These are phyloP conservation scores for Danielia oregonensis DNA, from an alignment of 805 yeast species.

Conservation along the genomic window DNA sequence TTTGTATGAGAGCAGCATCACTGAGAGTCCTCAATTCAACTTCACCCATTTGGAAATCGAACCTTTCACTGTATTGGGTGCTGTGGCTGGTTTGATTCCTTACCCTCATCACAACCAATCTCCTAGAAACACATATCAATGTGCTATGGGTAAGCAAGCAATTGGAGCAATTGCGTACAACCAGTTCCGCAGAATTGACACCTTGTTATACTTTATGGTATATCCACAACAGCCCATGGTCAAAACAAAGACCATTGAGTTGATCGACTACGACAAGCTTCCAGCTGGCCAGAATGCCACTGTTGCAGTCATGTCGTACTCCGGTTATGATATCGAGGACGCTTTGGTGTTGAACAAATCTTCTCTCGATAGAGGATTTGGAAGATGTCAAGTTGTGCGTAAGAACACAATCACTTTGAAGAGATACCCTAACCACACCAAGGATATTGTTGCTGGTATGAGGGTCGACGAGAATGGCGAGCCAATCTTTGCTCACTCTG, in stretches of 20 bases:
- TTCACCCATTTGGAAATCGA: conserved; percentile 94
- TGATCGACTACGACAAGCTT: conserved; percentile 89
- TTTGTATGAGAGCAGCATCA: conserved; percentile 60
- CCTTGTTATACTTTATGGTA: conserved; percentile 90
- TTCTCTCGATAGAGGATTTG: conserved; percentile 93
- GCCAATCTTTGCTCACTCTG: conserved; percentile 81
- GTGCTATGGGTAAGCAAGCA: conserved; percentile 99
- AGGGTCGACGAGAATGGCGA: conserved; percentile 76
- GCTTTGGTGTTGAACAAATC: conserved; percentile 93
- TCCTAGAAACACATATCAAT: conserved; percentile 88
- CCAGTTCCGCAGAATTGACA: conserved; percentile 93
- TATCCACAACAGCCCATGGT: conserved; percentile 99
- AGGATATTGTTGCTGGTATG: conserved; percentile 89
- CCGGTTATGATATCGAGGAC: conserved; percentile 99
- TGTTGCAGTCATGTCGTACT: conserved; percentile 98
- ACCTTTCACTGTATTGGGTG: conserved; percentile 88
- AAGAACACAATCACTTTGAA: conserved; percentile 88
- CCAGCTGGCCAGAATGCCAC: conserved; percentile 99
- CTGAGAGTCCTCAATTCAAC: conserved; percentile 43
- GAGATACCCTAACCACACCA: conserved; percentile 89
- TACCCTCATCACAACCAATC: conserved; percentile 92
- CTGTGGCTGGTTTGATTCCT: conserved; percentile 89
- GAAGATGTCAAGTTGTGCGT: conserved; percentile 92
- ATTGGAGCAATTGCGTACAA: conserved; percentile 98
- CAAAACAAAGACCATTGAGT: conserved; percentile 92